Evolutionary conservation across 371 early-diverging fungal species (phyloP).

Genomic region (Mortierella sp.): DNA sequence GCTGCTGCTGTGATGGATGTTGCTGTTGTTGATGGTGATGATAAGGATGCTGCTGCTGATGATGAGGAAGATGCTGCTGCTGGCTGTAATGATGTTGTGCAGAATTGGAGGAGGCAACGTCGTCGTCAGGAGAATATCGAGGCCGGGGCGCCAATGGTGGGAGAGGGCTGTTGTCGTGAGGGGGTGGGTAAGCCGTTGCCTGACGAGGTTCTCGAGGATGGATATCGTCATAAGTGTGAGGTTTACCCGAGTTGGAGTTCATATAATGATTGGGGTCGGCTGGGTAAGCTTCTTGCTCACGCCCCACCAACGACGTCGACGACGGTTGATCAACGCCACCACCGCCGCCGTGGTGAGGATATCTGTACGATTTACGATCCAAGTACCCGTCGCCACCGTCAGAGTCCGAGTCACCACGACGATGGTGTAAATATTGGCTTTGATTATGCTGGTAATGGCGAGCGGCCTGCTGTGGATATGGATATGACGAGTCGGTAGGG

Average conservation of each 20-base stretch:
- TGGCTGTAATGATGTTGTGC: conserved; percentile 6
- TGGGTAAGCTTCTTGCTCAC: conserved; percentile 6
- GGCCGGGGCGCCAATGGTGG: conserved; percentile 34
- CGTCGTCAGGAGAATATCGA: conserved; percentile 33
- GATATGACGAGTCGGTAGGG: conserved; percentile 18
- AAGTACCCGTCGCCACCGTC: not conserved
- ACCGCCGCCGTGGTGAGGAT: not conserved
- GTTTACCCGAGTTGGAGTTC: conserved; percentile 15
- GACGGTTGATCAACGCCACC: not conserved
- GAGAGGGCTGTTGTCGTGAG: not conserved
- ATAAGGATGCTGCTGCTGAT: not conserved
- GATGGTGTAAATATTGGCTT: conserved; percentile 19
- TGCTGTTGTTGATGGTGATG: conserved; percentile 17
- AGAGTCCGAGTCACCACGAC: conserved; percentile 12
- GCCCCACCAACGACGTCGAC: not conserved
- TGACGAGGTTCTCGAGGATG: not conserved
- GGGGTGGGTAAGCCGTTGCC: not conserved
- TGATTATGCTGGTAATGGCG: conserved; percentile 20
- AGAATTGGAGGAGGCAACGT: not conserved
- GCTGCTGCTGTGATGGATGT: not conserved
- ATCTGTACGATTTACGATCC: conserved; percentile 3
- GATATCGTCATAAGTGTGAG: not conserved
- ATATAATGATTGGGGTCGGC: not conserved
- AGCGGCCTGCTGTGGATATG: conserved; percentile 24
- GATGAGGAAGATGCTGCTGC: conserved; percentile 12